Conservation (phyloP, 1,284 basidiomycete genomes). For the Malassezia globosa region DNA sequence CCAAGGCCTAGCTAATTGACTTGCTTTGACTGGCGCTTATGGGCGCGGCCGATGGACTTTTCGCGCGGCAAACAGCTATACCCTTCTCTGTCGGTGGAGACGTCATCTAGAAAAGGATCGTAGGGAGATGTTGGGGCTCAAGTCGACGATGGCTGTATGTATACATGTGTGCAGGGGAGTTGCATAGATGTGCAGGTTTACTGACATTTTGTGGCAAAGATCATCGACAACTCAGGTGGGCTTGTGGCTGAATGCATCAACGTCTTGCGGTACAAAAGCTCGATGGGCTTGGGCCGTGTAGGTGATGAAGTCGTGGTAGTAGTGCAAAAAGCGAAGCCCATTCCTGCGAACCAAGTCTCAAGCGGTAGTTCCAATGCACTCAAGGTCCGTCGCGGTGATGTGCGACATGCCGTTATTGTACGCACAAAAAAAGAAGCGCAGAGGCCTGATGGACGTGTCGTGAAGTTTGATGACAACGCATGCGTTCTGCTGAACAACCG, state of each 20-base stretch:
- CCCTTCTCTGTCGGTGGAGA: too few species aligned
- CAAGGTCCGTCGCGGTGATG: conserved; percentile 73
- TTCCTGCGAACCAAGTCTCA: conserved; percentile 47
- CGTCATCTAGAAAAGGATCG: conserved; percentile 1
- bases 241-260: conserved; percentile 93
- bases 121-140: conserved; percentile 47
- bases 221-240: conserved; percentile 98
- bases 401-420: conserved; percentile 86
- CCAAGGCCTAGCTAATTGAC: too few species aligned
- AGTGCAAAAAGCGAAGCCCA: conserved; percentile 78
- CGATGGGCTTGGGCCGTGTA: conserved; percentile 60
- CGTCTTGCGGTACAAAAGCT: conserved; percentile 83
- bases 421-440: conserved; percentile 71
- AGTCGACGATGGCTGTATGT: conserved; percentile 42
- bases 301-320: conserved; percentile 98
- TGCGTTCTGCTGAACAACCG: conserved; percentile 92
- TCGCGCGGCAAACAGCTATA: too few species aligned
- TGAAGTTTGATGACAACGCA: conserved; percentile 96
- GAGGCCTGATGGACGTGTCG: conserved; percentile 71
- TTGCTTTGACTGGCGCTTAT: too few species aligned
- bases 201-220: too few species aligned
- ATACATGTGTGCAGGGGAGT: background rate
- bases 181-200: too few species aligned
- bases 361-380: conserved; percentile 43
- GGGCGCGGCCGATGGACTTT: too few species aligned